Base-by-base conservation (phyloP, 2,329 filamentous ascomycete species). In the Diaporthe aspalathi region DNA sequence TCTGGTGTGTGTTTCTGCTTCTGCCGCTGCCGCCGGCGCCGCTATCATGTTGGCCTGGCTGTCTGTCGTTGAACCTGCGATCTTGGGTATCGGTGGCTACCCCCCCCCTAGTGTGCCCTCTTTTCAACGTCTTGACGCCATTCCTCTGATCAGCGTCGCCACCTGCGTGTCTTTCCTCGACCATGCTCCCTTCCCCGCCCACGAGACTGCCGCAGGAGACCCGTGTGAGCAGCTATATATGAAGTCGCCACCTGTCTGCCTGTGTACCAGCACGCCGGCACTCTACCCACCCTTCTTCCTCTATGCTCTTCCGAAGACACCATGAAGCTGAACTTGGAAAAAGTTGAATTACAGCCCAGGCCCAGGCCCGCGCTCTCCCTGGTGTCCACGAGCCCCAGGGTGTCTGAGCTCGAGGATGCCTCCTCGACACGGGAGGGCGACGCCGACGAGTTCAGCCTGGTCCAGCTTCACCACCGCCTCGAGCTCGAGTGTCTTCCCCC, bases 401-500 rank as follows among this genome's bases (percentile, higher is more conserved):
- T 70, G 12, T 67, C 72, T 47, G 72, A 71, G 17, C 70, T 67
- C n/a, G 69, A 71, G 27, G 70, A 71, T 32, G 66, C 68, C 43
- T 57, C 45, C 16, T 73, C 72, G 27, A 67, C 72, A 43, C 70
- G 56, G 38, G 57, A 47, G 22, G 65, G 27, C 24, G 65, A 71
- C 17, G n/a, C 20, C 11, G 66, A 70, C 20, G 72, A 68, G 22
- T 53, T 69, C 35, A 54, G 70, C 43, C 27, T 73, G 69, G 66
- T 67, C 9, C 65, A 73, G 52, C 65, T 73, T 27, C 72, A 73
- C 27, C 70, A 73, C 38, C 72, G 60, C 29, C 60, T 65, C 43
- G 60, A 67, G 54, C 66, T 73, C 38, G 67, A 66, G 40, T 78
- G 80, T 45, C 74, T 82, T 8, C 79, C 80, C 7, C 78, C 79